These are phyloP conservation scores for Malbranchea zuffiana DNA, from an alignment of 2,329 filamentous ascomycete species.

Conservation along the genomic window DNA sequence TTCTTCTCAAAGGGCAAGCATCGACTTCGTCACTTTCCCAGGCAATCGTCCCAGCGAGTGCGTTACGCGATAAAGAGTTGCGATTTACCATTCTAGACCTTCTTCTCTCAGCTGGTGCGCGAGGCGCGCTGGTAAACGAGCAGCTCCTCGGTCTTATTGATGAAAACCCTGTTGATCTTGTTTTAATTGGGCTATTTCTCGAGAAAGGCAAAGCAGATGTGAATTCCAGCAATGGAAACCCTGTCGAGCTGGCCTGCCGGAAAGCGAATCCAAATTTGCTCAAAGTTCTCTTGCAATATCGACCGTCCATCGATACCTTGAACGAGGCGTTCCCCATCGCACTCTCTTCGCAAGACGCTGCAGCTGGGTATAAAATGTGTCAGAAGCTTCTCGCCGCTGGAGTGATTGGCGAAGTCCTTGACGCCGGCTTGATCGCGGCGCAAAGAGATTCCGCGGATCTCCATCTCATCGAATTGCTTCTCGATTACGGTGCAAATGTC, in stretches of 20 bases:
- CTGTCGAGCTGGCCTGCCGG: constrained; percentile 11
- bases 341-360: constrained; percentile 7
- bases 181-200: constrained; percentile 12
- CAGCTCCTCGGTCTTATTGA: constrained; percentile 12
- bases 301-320: constrained; percentile 10
- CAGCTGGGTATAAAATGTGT: constrained; percentile 13
- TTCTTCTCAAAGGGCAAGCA: constrained; percentile 14
- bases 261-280: constrained; percentile 11
- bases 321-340: constrained; percentile 11
- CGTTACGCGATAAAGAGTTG: constrained; percentile 10
- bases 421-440: constrained; percentile 10
- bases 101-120: constrained; percentile 14
- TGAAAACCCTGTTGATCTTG: constrained; percentile 13
- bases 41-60: constrained; percentile 11
- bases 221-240: constrained; percentile 11
- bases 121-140: constrained; percentile 12
- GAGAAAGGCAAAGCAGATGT: constrained; percentile 16
- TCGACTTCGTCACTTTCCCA: constrained; percentile 13
- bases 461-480: constrained; percentile 13
- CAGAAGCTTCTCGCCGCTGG: constrained; percentile 14
- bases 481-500: constrained; percentile 15
- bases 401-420: constrained; percentile 12
- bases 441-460: constrained; percentile 11
- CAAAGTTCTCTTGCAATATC: constrained; percentile 12
- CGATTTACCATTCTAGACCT: constrained; percentile 14